Conservation (phyloP, 73 alveolate genomes). For the Breviolum minutum region DNA sequence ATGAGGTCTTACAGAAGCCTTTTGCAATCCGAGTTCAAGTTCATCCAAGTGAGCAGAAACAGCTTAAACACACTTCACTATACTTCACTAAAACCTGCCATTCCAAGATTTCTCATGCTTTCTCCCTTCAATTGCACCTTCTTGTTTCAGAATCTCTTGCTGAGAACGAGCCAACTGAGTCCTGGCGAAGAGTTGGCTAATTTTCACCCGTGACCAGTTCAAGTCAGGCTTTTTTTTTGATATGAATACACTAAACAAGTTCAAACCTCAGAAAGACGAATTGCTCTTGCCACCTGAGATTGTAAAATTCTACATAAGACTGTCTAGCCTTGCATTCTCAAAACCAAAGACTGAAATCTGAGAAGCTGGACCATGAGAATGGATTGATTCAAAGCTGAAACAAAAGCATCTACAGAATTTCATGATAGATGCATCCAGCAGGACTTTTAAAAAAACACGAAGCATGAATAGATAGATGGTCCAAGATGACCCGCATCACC, state of each 20-base stretch:
- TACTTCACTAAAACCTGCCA: background rate
- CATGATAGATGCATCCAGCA: background rate
- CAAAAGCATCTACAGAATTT: background rate
- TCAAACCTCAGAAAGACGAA: no score
- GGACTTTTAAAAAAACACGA: background rate
- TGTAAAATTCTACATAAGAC: no score
- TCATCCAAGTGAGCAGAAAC: background rate
- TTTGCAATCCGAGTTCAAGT: background rate
- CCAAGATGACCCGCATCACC: background rate
- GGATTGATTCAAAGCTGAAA: background rate
- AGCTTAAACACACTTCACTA: background rate
- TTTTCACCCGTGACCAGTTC: background rate
- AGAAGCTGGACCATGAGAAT: background rate
- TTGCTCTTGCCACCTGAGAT: no score
- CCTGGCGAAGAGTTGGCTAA: background rate
- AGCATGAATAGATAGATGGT: no score
- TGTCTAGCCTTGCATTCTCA: no score
- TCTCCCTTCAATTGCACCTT: background rate
- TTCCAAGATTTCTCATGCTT: background rate
- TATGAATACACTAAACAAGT: no score
- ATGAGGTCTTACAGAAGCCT: background rate
- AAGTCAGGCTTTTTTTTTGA: background rate
- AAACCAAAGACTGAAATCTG: background rate
- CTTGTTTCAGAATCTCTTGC: background rate
- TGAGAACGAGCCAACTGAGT: conserved; percentile 12